A percentile compares a stretch with the other conserved stretches of the same genome.
These are phyloP conservation scores for Lichenothelia convexa DNA, from an alignment of 495 filamentous ascomycete species.

Conservation along the genomic window DNA sequence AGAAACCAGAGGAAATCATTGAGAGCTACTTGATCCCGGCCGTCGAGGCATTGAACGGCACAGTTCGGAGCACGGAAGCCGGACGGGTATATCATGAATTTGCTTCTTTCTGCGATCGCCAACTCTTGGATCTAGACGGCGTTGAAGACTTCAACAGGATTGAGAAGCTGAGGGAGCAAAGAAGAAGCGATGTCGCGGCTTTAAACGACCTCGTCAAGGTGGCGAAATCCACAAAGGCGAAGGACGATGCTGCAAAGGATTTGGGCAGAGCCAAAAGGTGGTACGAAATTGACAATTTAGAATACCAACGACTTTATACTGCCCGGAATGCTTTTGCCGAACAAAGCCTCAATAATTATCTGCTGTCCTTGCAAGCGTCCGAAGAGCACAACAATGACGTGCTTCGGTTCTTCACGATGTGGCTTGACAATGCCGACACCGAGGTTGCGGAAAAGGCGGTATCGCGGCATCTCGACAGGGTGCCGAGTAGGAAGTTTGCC, in stretches of 20 bases:
- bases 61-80: slow-evolving; percentile 49
- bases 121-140: slow-evolving; percentile 66
- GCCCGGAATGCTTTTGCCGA: slow-evolving; percentile 65
- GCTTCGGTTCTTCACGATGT: slow-evolving; percentile 85
- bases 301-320: slow-evolving; percentile 57
- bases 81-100: slow-evolving; percentile 88
- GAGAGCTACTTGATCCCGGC: slow-evolving; percentile 65
- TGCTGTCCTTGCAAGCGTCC: slow-evolving; percentile 63
- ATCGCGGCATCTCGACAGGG: slow-evolving; percentile 42
- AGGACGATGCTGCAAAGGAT: slow-evolving; percentile 26
- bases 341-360: slow-evolving; percentile 85
- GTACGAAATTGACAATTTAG: slow-evolving; percentile 73
- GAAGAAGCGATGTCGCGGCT: slow-evolving; percentile 56
- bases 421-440: slow-evolving; percentile 66
- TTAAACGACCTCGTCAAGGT: slow-evolving; percentile 38
- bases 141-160: slow-evolving; percentile 73
- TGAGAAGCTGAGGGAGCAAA: slow-evolving; percentile 59
- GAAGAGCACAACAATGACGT: slow-evolving; percentile 79
- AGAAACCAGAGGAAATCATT: slow-evolving; percentile 81
- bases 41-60: slow-evolving; percentile 59
- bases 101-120: slow-evolving; percentile 84
- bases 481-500: slow-evolving; percentile 83
- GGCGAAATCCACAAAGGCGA: slow-evolving; percentile 29
- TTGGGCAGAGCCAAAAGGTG: slow-evolving; percentile 59
- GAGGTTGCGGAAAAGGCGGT: slow-evolving; percentile 61